phyloP scores from a whole-genome alignment of 257 asterid species.

The Scutellaria galericulata region DNA sequence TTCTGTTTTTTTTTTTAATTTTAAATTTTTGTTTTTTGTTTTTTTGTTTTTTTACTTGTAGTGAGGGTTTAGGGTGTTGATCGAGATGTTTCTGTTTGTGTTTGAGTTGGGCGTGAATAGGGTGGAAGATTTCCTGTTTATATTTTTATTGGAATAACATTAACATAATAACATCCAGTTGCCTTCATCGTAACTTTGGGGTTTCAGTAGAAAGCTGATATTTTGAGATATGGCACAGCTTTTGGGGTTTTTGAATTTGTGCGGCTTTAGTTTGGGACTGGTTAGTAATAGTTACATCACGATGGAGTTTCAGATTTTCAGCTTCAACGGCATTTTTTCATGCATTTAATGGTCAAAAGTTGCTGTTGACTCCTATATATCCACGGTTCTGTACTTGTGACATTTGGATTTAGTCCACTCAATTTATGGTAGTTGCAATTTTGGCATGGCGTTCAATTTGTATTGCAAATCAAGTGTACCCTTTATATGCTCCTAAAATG shows the following conservation, averaged over 20 bases:
- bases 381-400: background rate
- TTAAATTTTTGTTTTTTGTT: background rate
- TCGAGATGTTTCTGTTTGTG: conserved; percentile 16
- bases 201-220: conserved; percentile 27
- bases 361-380: conserved; percentile 9
- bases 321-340: conserved; percentile 14
- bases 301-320: conserved; percentile 19
- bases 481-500: background rate
- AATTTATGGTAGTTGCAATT: conserved; percentile 16
- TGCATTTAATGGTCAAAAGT: conserved; percentile 20
- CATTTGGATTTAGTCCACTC: conserved; percentile 11
- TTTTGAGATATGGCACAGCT: conserved; percentile 21
- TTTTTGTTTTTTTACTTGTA: conserved; percentile 1
- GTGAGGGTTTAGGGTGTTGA: conserved; percentile 32
- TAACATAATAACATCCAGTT: conserved; percentile 32
- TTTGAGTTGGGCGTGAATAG: conserved; percentile 34
- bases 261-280: conserved; percentile 13
- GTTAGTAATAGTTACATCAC: conserved; percentile 17
- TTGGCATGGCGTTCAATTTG: conserved; percentile 25
- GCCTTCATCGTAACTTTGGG: conserved; percentile 14
- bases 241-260: conserved; percentile 25
- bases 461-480: background rate
- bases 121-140: background rate
- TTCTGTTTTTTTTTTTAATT: conserved; percentile 22
- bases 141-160: conserved; percentile 1